Conservation (phyloP, 2,329 filamentous ascomycete species). For the Trichoderma polysporum region DNA sequence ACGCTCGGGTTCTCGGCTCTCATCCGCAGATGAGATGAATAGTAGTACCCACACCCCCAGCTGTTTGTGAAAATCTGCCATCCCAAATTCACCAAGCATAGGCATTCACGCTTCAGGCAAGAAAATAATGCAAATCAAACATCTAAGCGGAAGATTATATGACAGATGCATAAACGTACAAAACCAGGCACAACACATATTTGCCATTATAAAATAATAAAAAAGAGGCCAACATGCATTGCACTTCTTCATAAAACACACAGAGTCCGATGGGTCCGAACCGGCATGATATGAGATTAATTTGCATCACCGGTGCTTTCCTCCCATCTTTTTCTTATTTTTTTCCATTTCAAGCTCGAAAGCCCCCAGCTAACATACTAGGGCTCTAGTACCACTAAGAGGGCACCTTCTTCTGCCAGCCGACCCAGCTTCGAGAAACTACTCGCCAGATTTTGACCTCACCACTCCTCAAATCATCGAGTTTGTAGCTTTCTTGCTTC, state of each 20-base stretch:
- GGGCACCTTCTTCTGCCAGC: slow-evolving; percentile 66
- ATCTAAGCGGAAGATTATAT: slow-evolving; percentile 18
- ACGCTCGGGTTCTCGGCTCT: not conserved
- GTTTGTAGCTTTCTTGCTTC: slow-evolving; percentile 88
- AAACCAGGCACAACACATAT: not conserved
- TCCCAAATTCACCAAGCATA: not conserved
- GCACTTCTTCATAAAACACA: slow-evolving; percentile 3
- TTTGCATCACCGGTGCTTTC: not conserved
- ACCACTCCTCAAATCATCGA: slow-evolving; percentile 86
- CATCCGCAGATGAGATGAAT: not conserved
- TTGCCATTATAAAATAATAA: not conserved
- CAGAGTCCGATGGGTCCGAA: not conserved
- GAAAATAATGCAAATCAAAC: not conserved
- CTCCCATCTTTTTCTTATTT: not conserved
- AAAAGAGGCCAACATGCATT: not conserved
- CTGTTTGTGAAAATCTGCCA: not conserved
- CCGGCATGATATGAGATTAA: slow-evolving; percentile 10
- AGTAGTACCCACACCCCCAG: not conserved
- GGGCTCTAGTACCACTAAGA: slow-evolving; percentile 14
- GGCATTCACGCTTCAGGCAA: not conserved
- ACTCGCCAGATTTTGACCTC: slow-evolving; percentile 98
- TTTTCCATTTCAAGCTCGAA: not conserved
- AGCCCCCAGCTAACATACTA: not conserved
- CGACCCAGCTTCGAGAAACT: slow-evolving; percentile 88
- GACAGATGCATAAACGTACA: slow-evolving; percentile 12